phyloP scores from a whole-genome alignment of 306 rosid species.

The Alnus glutinosa region DNA sequence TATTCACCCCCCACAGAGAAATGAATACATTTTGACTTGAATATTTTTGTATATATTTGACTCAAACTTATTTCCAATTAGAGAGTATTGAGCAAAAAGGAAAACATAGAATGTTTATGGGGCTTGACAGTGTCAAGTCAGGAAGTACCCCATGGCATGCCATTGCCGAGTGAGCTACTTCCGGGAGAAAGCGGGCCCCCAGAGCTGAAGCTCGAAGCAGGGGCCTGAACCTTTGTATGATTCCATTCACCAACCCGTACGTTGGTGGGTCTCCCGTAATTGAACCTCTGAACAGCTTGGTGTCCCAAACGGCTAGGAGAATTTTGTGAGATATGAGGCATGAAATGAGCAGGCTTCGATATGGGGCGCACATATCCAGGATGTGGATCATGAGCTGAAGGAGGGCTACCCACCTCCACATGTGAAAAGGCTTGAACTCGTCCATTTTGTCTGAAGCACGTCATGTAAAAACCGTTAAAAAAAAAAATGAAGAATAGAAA shows the following conservation, averaged over 20 bases:
- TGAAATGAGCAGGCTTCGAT: conserved; percentile 70
- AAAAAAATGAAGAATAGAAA: conserved; percentile 15
- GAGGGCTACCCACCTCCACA: conserved; percentile 71
- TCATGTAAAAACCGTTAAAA: conserved; percentile 12
- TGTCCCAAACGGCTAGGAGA: conserved; percentile 94
- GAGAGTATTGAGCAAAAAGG: background rate
- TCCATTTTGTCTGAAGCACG: conserved; percentile 62
- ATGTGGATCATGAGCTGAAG: conserved; percentile 58
- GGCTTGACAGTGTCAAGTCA: conserved; percentile 25
- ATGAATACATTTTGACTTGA: background rate
- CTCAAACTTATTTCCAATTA: background rate
- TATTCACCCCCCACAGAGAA: conserved; percentile 21
- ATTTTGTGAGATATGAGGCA: conserved; percentile 70
- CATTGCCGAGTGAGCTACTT: conserved; percentile 60
- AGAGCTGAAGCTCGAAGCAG: conserved; percentile 62
- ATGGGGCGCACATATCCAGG: conserved; percentile 51
- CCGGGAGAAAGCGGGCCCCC: conserved; percentile 81
- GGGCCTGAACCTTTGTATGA: conserved; percentile 68
- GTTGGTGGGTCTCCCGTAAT: conserved; percentile 61
- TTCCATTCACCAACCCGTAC: conserved; percentile 68
- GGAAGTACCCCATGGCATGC: conserved; percentile 84
- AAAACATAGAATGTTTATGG: conserved; percentile 24
- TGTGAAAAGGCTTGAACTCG: conserved; percentile 65
- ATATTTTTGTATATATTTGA: background rate
- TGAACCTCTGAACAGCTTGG: conserved; percentile 69